Conservation (phyloP, 192 early-diverging fungal species). For the Coemansia sp. region DNA sequence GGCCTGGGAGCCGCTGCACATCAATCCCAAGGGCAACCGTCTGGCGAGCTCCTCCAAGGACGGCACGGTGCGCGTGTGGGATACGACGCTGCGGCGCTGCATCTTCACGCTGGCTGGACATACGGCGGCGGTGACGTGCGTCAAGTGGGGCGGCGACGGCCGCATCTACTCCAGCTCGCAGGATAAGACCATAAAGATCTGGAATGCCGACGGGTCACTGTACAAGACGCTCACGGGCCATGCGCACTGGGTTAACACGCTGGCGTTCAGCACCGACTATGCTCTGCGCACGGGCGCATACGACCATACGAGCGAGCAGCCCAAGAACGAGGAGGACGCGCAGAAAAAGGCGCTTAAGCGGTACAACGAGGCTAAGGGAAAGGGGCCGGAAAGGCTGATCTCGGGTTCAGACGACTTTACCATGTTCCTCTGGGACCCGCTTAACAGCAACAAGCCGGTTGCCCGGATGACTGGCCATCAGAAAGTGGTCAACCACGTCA, state of each 20-base stretch:
- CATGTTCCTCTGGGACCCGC: constrained; percentile 93
- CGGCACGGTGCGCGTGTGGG: constrained; percentile 91
- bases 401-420: constrained; percentile 98
- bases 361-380: constrained; percentile 69
- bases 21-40: constrained; percentile 72
- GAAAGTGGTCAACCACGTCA: constrained; percentile 91
- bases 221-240: constrained; percentile 84
- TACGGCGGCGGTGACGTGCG: constrained; percentile 88
- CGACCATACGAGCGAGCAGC: constrained; percentile 75
- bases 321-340: constrained; percentile 64
- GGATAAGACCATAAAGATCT: constrained; percentile 96
- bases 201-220: constrained; percentile 82
- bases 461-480: constrained; percentile 90
- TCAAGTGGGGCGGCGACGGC: constrained; percentile 96
- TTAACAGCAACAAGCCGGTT: constrained; percentile 72
- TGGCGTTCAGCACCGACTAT: constrained; percentile 90
- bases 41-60: constrained; percentile 92
- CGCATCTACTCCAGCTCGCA: constrained; percentile 87
- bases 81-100: constrained; percentile 70
- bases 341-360: constrained; percentile 70
- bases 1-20: constrained; percentile 91
- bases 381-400: constrained; percentile 74
- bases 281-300: constrained; percentile 84
- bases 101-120: constrained; percentile 81
- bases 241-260: constrained; percentile 95